Evolutionary conservation across 73 alveolate species (phyloP), one percentile per base, ranked within the genome.

Genomic region (Stentor roeselii): DNA sequence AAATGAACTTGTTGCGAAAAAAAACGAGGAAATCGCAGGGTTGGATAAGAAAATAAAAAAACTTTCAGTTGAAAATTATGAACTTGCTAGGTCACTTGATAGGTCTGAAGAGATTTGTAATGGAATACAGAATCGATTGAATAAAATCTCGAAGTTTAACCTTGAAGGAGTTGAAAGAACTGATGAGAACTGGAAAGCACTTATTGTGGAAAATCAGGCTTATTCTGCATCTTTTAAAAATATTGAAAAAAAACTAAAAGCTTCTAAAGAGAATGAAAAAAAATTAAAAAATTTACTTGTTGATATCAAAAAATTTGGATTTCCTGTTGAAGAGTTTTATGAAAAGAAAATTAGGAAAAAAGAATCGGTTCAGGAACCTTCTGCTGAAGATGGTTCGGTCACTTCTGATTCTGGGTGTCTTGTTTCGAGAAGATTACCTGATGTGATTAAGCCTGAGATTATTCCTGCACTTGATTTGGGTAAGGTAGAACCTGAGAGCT

Each of bases 271-370:
- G 21, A 67, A 67, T 21, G 80, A 67, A 2, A 67, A 67, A 67
- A 67, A 67, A 67, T 40, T 67, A 21, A 21, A 11, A 2, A n/a
- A 67, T 27, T 34, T 67, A 21, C 2, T 67, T n/a, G 21, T 67
- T 1, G 80, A 21, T 27, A 67, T 67, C 27, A 67, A 67, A 2
- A 67, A 67, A 67, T 21, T n/a, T 21, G 80, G 80, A 2, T 67
- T 21, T 32, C 80, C 80, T 21, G 80, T 67, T 21, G 80, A 67
- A 67, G 80, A 67, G 37, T 21, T 67, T 67, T 67, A 67, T 67
- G 80, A 67, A 67, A 67, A 67, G 2, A 67, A n/a, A 21, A 67
- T 21, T 21, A 58, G 27, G 74, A 67, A 67, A 2, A 21, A 32
- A 34, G 37, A 67, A 67, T 0, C n/a, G 34, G 37, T 67, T 67